phyloP scores from a whole-genome alignment of 2,329 filamentous ascomycete species.

The Myotisia sp. region DNA sequence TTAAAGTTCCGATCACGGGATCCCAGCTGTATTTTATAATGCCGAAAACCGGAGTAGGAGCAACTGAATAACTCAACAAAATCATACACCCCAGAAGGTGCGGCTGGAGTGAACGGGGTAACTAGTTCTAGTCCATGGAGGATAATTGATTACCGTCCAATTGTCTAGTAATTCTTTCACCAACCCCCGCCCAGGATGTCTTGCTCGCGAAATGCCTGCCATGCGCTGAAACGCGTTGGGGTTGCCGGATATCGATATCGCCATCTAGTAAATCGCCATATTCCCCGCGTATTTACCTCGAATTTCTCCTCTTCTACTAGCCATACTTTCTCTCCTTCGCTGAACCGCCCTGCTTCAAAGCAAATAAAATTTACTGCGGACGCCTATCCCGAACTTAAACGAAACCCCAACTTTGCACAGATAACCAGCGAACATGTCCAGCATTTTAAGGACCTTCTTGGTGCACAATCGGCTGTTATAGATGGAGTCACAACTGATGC shows the following conservation, averaged over 20 bases:
- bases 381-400: constrained; percentile 62
- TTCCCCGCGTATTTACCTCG: neutral
- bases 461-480: constrained; percentile 63
- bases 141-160: no score
- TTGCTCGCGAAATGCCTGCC: no score
- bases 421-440: constrained; percentile 67
- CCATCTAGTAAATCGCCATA: neutral
- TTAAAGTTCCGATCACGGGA: no score
- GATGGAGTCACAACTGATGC: constrained; percentile 66
- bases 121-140: no score
- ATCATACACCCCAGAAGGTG: no score
- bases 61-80: no score
- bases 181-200: no score
- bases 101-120: no score
- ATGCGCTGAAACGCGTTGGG: constrained; percentile 2
- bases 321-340: neutral
- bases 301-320: constrained; percentile 1
- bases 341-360: constrained; percentile 6
- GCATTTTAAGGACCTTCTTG: constrained; percentile 69
- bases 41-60: no score
- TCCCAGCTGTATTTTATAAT: no score
- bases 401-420: constrained; percentile 55
- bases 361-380: constrained; percentile 65
- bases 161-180: no score
- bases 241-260: neutral